Conservation (phyloP, 23 red algal species). For the Gracilaria domingensis region DNA sequence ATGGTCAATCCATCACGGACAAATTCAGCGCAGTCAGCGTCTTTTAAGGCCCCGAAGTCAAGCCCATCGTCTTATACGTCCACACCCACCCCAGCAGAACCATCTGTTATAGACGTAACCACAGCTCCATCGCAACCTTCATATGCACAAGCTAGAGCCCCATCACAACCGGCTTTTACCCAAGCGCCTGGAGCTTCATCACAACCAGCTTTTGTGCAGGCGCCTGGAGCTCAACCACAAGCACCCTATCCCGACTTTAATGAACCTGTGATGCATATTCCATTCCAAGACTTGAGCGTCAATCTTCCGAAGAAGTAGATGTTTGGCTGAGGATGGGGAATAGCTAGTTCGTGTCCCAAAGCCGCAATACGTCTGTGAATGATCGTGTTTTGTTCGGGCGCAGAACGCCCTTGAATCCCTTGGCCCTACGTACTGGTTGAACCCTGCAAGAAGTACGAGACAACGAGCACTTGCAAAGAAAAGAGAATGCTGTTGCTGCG, state of each 20-base stretch:
- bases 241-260: not conserved
- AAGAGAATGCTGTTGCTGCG: not conserved
- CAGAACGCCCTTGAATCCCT: not conserved
- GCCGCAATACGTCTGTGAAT: not conserved
- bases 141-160: not conserved
- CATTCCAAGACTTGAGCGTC: slow-evolving; percentile 20
- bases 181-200: too few species aligned
- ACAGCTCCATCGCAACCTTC: not conserved
- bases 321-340: too few species aligned
- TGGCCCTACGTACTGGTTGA: not conserved
- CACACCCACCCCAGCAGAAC: not conserved
- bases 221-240: not conserved
- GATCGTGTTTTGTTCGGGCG: not conserved
- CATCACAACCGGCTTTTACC: too few species aligned
- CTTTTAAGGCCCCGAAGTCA: not conserved
- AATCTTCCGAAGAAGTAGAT: slow-evolving; percentile 29
- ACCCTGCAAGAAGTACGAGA: not conserved
- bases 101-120: not conserved
- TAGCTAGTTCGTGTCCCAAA: not conserved
- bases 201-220: too few species aligned
- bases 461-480: not conserved
- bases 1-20: not conserved
- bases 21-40: not conserved
- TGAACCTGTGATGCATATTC: slow-evolving; percentile 23
- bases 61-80: not conserved